phyloP scores from a whole-genome alignment of 1,139 yeast species.

The Zhuliangozyma blackwelliae region DNA sequence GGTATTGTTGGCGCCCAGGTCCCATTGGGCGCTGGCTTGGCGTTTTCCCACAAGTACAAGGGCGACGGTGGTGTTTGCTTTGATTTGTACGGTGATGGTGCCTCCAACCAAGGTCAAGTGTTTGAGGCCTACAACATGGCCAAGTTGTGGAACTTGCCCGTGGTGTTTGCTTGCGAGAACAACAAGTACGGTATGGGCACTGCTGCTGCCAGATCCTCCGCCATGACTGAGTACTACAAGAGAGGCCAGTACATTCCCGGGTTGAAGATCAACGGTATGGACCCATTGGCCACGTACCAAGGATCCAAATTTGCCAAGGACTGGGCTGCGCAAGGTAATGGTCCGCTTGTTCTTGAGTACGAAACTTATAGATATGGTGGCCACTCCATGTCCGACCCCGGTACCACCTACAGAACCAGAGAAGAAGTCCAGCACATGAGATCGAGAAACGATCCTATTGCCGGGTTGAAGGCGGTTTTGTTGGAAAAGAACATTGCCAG shows the following conservation, averaged over 20 bases:
- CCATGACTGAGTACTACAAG: slow-evolving; percentile 94
- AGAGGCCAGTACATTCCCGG: slow-evolving; percentile 99
- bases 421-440: slow-evolving; percentile 99
- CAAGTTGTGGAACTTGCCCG: slow-evolving; percentile 95
- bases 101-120: slow-evolving; percentile 98
- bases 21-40: slow-evolving; percentile 95
- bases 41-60: slow-evolving; percentile 94
- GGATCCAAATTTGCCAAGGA: slow-evolving; percentile 97
- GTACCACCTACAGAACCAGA: slow-evolving; percentile 99
- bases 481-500: slow-evolving; percentile 81
- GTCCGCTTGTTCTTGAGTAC: slow-evolving; percentile 92
- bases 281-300: slow-evolving; percentile 88
- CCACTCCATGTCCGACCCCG: slow-evolving; percentile 99
- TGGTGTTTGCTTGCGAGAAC: slow-evolving; percentile 94
- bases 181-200: slow-evolving; percentile 99
- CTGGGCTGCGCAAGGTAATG: slow-evolving; percentile 91
- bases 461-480: slow-evolving; percentile 86
- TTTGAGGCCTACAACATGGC: slow-evolving; percentile 99
- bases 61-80: slow-evolving; percentile 79
- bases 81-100: slow-evolving; percentile 97
- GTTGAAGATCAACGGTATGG: slow-evolving; percentile 98
- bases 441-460: slow-evolving; percentile 95
- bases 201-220: slow-evolving; percentile 93
- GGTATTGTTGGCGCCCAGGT: slow-evolving; percentile 99
- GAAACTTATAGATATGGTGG: slow-evolving; percentile 99